Base-by-base conservation (phyloP, 2,329 filamentous ascomycete species). In the Sclerotinia spermophila region DNA sequence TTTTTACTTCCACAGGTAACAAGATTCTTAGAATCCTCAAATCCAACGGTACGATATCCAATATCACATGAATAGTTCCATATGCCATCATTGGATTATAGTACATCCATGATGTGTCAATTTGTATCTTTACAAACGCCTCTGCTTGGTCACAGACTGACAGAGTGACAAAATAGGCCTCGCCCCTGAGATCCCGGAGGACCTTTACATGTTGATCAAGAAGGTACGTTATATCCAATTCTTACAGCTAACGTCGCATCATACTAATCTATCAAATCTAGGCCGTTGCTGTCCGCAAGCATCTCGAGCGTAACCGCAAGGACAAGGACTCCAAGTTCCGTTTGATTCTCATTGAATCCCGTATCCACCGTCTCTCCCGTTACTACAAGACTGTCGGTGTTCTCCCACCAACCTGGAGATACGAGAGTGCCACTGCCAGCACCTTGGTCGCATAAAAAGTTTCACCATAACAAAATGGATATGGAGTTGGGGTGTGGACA, bases 281-380 rank as follows among this genome's bases (percentile, higher is more conserved):
- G 94, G 94, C 94, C 80, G 94, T 97, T 80, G 92, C 94, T 82
- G 96, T 99, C 87, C 95, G 96, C 87, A 99, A 99, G 93, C 96
- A 99, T 87, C 93, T 99, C 79, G 94, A 97, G 90, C 93, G 93
- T 86, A 99, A 99, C 92, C 95, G 96, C 86, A 99, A 99, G 91
- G 96, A 99, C 90, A 97, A 94, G 89, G 96, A 99, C 89, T 93
- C 91, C 89, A 99, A 99, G 90, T 99, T 99, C 93, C 95, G 96
- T 83, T 93, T 99, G 78, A 99, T 99, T 95, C 92, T 99, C 80
- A 97, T 99, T 86, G 96, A 99, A 90, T 98, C 96, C 83, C 93
- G 96, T 86, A 98, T 99, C 86, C 96, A 99, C 92, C 95, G 96
- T 87, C 92, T 99, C 79, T 96, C 94, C 82, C 92, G 96, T 80